A percentile compares a stretch with the other conserved stretches of the same genome.
Conservation (phyloP, 208 protist genomes). For the Acanthamoeba royreba region DNA sequence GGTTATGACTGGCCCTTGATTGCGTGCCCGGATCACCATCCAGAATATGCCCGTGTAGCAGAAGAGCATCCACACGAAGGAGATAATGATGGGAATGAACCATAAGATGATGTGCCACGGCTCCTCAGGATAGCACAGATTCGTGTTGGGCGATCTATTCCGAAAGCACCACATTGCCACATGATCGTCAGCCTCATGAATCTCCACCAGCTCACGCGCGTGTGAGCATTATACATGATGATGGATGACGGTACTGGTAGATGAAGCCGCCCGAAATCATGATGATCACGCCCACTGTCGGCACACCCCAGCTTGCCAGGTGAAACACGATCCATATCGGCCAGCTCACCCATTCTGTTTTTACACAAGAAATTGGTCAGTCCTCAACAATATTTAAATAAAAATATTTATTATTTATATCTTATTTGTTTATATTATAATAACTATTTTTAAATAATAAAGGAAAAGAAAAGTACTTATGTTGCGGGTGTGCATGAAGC, state of each 20-base stretch:
- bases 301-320: background rate
- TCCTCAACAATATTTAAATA: no score
- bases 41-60: slow-evolving; percentile 11
- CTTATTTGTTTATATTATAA: no score
- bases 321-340: background rate
- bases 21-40: no score
- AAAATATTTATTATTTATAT: no score
- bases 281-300: background rate
- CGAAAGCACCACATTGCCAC: background rate
- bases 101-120: slow-evolving; percentile 22
- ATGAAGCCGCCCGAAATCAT: background rate
- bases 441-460: no score
- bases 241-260: background rate
- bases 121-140: background rate
- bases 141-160: background rate
- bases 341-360: background rate
- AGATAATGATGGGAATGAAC: slow-evolving; percentile 12
- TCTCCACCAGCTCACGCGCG: no score
- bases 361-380: background rate
- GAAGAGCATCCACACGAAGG: background rate
- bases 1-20: no score
- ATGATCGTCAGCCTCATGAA: background rate
- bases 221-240: background rate
- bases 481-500: background rate
- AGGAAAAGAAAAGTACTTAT: background rate